Percentiles rank a stretch among this genome's conserved stretches.
Conservation (phyloP, 2,329 filamentous ascomycete genomes). For the Chrysosporium queenslandicum region DNA sequence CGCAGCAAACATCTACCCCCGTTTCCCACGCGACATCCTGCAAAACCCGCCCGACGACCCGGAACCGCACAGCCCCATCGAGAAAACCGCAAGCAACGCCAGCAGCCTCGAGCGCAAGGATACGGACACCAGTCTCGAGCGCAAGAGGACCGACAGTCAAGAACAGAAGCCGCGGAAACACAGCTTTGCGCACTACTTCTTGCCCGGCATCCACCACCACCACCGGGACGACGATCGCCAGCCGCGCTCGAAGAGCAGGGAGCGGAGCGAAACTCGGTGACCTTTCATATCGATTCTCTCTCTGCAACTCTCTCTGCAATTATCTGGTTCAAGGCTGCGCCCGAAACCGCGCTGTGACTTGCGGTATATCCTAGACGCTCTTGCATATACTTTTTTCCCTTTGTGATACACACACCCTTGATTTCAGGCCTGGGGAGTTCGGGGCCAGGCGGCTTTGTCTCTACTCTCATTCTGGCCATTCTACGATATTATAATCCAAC, state of each 20-base stretch:
- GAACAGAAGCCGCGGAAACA: neutral
- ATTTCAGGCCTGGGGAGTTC: too few species aligned
- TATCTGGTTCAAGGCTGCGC: too few species aligned
- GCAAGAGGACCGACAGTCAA: neutral
- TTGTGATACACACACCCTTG: too few species aligned
- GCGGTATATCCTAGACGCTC: too few species aligned
- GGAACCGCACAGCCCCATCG: neutral
- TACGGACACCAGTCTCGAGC: neutral
- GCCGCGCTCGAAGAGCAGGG: neutral
- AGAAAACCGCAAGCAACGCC: constrained; percentile 1
- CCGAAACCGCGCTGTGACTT: too few species aligned
- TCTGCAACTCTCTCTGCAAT: too few species aligned
- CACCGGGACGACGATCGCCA: neutral
- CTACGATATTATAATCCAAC: too few species aligned
- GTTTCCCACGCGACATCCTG: constrained; percentile 1
- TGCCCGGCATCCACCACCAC: neutral
- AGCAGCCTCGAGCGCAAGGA: constrained; percentile 1
- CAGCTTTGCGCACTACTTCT: neutral
- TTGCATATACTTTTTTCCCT: too few species aligned
- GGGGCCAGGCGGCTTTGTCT: too few species aligned
- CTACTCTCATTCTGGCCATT: too few species aligned
- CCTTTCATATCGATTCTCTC: neutral
- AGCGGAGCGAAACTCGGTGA: neutral
- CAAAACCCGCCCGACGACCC: neutral
- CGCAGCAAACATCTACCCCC: constrained; percentile 7